phyloP scores from a whole-genome alignment of 495 filamentous ascomycete genomes.

The Ramalina intermedia region DNA sequence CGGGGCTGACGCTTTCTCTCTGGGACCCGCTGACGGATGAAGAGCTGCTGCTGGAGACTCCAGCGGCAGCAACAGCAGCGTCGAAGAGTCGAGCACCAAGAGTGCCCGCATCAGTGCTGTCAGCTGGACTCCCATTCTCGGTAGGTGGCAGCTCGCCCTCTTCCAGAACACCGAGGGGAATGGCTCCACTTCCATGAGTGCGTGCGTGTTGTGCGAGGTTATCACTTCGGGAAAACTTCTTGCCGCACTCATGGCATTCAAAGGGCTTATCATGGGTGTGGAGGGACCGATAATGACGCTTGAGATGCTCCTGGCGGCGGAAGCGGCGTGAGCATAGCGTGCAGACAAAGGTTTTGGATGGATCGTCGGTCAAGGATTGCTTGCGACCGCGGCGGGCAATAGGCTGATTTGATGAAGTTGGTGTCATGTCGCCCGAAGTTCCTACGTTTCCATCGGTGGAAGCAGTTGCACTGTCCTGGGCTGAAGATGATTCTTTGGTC shows the following conservation, averaged over 20 bases:
- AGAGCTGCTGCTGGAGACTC: constrained; percentile 36
- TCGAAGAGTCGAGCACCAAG: constrained; percentile 66
- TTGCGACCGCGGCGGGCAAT: constrained; percentile 92
- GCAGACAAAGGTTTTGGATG: constrained; percentile 96
- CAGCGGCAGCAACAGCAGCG: constrained; percentile 52
- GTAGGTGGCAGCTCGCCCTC: constrained; percentile 37
- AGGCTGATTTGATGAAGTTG: constrained; percentile 38
- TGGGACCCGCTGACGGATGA: constrained; percentile 34
- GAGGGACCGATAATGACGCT: constrained; percentile 95
- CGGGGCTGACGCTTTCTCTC: constrained; percentile 32
- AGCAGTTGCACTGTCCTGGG: constrained; percentile 22
- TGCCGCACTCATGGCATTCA: constrained; percentile 91
- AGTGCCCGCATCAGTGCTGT: constrained; percentile 43
- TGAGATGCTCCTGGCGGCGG: constrained; percentile 96
- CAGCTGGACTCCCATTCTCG: constrained; percentile 27
- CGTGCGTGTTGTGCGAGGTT: constrained; percentile 93
- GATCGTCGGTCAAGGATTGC: constrained; percentile 95
- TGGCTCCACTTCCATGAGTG: constrained; percentile 80
- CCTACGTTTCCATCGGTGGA: constrained; percentile 20
- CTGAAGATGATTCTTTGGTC: constrained; percentile 26
- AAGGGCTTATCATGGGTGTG: constrained; percentile 99
- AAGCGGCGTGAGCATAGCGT: constrained; percentile 91
- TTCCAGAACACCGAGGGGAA: constrained; percentile 78
- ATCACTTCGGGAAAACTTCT: constrained; percentile 97
- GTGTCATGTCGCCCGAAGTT: constrained; percentile 22